Conservation (phyloP, 768 basidiomycete species). For the Cystofilobasidium capitatum region DNA sequence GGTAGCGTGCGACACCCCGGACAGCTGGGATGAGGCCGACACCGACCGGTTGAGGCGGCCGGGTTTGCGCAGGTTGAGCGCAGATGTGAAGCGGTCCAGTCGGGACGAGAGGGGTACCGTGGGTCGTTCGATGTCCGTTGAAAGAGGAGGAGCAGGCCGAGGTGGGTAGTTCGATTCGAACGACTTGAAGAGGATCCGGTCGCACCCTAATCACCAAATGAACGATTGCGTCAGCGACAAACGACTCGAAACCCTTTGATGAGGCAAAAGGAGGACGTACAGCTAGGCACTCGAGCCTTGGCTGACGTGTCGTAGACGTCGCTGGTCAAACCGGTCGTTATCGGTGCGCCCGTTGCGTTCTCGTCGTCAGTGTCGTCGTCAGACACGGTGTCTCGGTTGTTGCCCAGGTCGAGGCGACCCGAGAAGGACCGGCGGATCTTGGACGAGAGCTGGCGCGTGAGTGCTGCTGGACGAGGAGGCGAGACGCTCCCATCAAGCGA, state of each 20-base stretch:
- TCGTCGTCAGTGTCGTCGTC: conserved; percentile 22
- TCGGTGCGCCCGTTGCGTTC: neutral
- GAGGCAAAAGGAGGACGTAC: neutral
- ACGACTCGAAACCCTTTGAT: neutral
- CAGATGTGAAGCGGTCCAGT: conserved; percentile 13
- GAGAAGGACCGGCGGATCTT: conserved; percentile 18
- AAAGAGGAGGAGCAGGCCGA: neutral
- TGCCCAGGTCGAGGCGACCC: neutral
- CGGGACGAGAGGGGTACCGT: neutral
- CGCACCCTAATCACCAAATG: neutral
- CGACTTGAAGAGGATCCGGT: neutral
- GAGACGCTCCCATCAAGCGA: conserved; percentile 15
- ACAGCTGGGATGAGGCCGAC: conserved; percentile 15
- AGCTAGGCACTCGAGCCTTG: conserved; percentile 19
- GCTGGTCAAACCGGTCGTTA: neutral
- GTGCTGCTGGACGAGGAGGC: conserved; percentile 11
- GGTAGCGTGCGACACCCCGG: neutral
- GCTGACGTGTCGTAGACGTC: conserved; percentile 22
- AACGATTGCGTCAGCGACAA: neutral
- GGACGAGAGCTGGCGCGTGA: conserved; percentile 13
- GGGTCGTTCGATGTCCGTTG: neutral
- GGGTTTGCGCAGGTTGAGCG: conserved; percentile 11
- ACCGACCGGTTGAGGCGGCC: conserved; percentile 9
- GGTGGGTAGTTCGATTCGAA: conserved; percentile 4
- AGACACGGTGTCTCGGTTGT: neutral